Conservation (phyloP, 73 alveolate genomes). For the Tetrahymena thermophila region DNA sequence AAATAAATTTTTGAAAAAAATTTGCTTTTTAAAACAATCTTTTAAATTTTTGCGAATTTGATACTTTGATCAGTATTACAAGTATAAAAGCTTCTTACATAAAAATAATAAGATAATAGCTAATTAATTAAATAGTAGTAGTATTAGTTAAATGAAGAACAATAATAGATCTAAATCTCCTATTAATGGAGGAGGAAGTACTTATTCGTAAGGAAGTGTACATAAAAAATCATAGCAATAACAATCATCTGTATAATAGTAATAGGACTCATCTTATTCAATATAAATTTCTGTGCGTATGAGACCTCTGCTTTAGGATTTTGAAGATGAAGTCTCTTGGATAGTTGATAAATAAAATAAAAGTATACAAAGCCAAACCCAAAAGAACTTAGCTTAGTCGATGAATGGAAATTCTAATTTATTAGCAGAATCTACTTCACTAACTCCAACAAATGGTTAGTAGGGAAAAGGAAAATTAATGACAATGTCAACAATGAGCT, state of each 20-base stretch:
- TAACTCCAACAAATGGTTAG: not conserved
- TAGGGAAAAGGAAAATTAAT: not conserved
- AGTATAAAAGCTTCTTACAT: not conserved
- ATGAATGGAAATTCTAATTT: not conserved
- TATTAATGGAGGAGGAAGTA: not conserved
- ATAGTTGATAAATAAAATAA: constrained; percentile 73
- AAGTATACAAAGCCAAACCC: constrained; percentile 3
- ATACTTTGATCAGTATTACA: not conserved
- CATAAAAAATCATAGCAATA: not conserved
- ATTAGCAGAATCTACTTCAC: not conserved
- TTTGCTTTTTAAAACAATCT: not conserved
- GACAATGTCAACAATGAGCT: not conserved
- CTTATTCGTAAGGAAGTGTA: not conserved
- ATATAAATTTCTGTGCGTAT: constrained; percentile 92
- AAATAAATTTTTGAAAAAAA: not conserved
- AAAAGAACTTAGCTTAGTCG: constrained; percentile 1
- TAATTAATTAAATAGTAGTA: not conserved
- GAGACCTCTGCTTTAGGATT: constrained; percentile 89
- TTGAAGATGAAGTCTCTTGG: constrained; percentile 96
- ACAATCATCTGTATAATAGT: not conserved
- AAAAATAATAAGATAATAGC: not conserved
- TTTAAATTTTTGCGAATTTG: not conserved
- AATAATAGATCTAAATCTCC: not conserved
- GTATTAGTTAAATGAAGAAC: not conserved
- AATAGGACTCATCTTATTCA: not conserved